phyloP scores from a whole-genome alignment of 805 yeast species.

The Myxozyma lipomycoides region DNA sequence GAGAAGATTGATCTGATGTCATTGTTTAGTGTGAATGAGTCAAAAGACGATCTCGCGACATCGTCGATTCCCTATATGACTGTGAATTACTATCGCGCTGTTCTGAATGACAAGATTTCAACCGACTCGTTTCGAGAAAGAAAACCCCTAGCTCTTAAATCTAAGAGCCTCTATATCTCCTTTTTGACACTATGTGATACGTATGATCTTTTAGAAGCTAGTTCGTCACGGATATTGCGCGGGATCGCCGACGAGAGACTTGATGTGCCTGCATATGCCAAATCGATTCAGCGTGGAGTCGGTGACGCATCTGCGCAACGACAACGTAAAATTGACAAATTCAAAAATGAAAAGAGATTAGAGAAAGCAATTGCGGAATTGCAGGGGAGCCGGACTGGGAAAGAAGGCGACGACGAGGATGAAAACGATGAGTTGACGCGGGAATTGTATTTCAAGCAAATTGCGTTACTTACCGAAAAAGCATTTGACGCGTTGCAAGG shows the following conservation, averaged over 20 bases:
- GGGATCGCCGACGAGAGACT: slow-evolving; percentile 12
- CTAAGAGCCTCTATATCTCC: slow-evolving; percentile 13
- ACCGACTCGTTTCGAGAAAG: slow-evolving; percentile 8
- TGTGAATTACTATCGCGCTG: slow-evolving; percentile 58
- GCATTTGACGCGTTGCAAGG: slow-evolving; percentile 57
- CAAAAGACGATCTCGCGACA: slow-evolving; percentile 64
- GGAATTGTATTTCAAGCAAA: slow-evolving; percentile 51
- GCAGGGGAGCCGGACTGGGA: slow-evolving; percentile 1
- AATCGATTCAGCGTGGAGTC: slow-evolving; percentile 4
- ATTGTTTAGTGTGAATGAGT: slow-evolving; percentile 69
- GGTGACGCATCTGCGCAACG: slow-evolving; percentile 47
- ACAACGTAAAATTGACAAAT: slow-evolving; percentile 68
- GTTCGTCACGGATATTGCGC: slow-evolving; percentile 5
- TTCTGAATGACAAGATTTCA: slow-evolving; percentile 34
- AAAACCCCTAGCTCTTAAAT: slow-evolving; percentile 13
- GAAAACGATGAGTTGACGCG: slow-evolving; percentile 64
- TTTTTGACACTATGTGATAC: slow-evolving; percentile 21
- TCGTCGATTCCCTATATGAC: slow-evolving; percentile 50
- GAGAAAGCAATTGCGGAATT: slow-evolving; percentile 44
- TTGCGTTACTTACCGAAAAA: slow-evolving; percentile 50
- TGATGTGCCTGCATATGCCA: slow-evolving; percentile 12
- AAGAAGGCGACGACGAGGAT: slow-evolving; percentile 34
- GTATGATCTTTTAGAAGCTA: slow-evolving; percentile 10
- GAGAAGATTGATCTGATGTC: slow-evolving; percentile 40
- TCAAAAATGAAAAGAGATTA: slow-evolving; percentile 56